Percentiles rank a stretch among this genome's conserved stretches.
Evolutionary conservation across 2,329 filamentous ascomycete genomes (phyloP).

Genomic region (Trichoderma sp.): DNA sequence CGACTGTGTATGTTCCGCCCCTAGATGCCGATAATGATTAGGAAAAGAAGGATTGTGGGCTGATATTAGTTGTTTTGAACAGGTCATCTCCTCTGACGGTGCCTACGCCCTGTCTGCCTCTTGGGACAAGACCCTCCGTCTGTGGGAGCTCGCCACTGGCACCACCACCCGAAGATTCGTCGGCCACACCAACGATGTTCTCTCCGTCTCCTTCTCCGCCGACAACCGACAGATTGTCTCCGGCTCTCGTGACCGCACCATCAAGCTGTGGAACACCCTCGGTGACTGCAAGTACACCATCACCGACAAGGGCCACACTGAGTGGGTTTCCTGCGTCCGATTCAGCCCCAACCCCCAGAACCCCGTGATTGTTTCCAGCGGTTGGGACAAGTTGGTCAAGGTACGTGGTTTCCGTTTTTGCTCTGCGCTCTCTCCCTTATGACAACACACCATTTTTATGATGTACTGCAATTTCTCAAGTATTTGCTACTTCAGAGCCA

Average conservation of each 20-base stretch:
- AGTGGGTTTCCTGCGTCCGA: constrained; percentile 99
- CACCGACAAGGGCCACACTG: constrained; percentile 99
- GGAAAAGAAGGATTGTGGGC: constrained; percentile 11
- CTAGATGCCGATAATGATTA: background rate
- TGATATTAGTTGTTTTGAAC: constrained; percentile 28
- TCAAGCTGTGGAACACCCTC: constrained; percentile 99
- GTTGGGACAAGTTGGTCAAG: constrained; percentile 99
- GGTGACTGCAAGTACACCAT: constrained; percentile 99
- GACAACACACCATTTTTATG: constrained; percentile 52
- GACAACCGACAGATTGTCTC: constrained; percentile 99
- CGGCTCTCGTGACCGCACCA: constrained; percentile 94
- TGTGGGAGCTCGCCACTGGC: constrained; percentile 98
- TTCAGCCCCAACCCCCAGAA: constrained; percentile 99
- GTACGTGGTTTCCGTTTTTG: constrained; percentile 55
- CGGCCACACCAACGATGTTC: constrained; percentile 98
- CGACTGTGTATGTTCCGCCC: constrained; percentile 81
- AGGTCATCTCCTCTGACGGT: constrained; percentile 99
- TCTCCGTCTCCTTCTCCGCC: constrained; percentile 99
- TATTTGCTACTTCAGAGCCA: constrained; percentile 99
- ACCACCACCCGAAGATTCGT: constrained; percentile 97
- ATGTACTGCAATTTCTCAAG: constrained; percentile 85
- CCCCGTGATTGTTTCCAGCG: constrained; percentile 97
- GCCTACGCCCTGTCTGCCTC: constrained; percentile 98
- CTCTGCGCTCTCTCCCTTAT: background rate
- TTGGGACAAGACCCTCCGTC: constrained; percentile 99